Evolutionary conservation across 108 stramenopile species (phyloP), one percentile per base, ranked within the genome.

Genomic region (Aurantiochytrium sp.): DNA sequence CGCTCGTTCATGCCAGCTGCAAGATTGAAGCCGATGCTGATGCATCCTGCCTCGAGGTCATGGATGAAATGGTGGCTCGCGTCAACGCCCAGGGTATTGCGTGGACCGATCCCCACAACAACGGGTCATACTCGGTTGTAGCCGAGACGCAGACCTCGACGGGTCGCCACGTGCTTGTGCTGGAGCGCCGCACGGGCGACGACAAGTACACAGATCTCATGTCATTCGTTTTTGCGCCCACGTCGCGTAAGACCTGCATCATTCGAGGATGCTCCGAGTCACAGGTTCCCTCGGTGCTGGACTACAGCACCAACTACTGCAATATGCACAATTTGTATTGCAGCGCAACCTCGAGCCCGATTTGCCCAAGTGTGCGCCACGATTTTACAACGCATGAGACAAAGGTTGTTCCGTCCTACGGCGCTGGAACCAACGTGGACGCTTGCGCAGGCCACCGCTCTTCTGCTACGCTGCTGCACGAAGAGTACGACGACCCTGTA

Each of bases 91-190:
- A 57, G n/a, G 89, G 60, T 16, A 12, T 18, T 8, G 18, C 25
- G 25, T 92, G 91, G 91, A 43, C 23, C 29, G 91, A 92, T 49
- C 91, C 90, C 21, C 91, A 92, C 88, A 92, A 92, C 76, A 88
- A 58, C 4, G 91, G 91, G 5, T 88, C 88, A n/a, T 92, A 92
- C 88, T 5, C 59, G 47, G 0, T 76, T 43, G 45, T 47, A 10
- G 53, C 87, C 16, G 87, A 23, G 3, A 25, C 88, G 55, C 25
- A 88, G 29, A 28, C 88, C 72, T 16, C 35, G 10, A 42, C 59
- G 0, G 44, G 64, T 42, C 64, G 64, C 25, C 64, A 69, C 64
- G 76, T 76, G 83, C 21, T 88, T 44, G 12, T 23, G 88, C 60
- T 57, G 2, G 12, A 18, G 49, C 83, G 90, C 18, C 12, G 35